Evolutionary conservation across 2,329 filamentous ascomycete genomes (phyloP), one percentile per base, ranked within the genome.

Genomic region (Fusarium buharicum): DNA sequence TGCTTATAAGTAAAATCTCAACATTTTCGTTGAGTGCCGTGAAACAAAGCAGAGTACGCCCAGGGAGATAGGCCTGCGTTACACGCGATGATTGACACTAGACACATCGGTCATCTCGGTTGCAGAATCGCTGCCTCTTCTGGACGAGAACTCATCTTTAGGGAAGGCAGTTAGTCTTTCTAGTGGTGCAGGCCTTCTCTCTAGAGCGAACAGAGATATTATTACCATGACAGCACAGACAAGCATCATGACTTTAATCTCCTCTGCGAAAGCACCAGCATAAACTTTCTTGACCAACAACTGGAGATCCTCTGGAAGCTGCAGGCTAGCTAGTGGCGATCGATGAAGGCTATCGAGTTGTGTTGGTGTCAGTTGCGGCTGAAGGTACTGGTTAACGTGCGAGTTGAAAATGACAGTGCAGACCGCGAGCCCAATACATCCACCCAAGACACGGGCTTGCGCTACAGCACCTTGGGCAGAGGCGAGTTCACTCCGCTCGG

Each of bases 391-490:
- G 39, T 79, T 75, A 37, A 79, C 75, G 49, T 77, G 76, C 28
- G 72, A 65, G 67, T 85, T 85, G 71, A 86, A 83, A 11, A 88
- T 77, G 13, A 86, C 80, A n/a, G 83, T 86, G 62, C 85, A 86
- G 20, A 82, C 71, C 0, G 85, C 82, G 38, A 88, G 77, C 1
- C 86, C 86, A 24, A 88, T 77, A 33, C 83, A 83, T 3, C 86
- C 86, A 1, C 86, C 86, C 3, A 88, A 74, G 0, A 88, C 82
- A 13, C 86, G 80, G 2, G 83, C 80, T 71, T 89, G 86, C 1
- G 86, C 83, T 10, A 87, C 78, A 5, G 84, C 81, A 0, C 85
- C 86, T 63, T 88, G 84, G 0, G 84, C 84, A 2, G 84, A 82
- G 1, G 86, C 85, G 45, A 85, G 76, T 50, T 85, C 81, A 53